Evolutionary conservation across 768 basidiomycete genomes (phyloP).

Genomic region (Leccinum truebloodii): DNA sequence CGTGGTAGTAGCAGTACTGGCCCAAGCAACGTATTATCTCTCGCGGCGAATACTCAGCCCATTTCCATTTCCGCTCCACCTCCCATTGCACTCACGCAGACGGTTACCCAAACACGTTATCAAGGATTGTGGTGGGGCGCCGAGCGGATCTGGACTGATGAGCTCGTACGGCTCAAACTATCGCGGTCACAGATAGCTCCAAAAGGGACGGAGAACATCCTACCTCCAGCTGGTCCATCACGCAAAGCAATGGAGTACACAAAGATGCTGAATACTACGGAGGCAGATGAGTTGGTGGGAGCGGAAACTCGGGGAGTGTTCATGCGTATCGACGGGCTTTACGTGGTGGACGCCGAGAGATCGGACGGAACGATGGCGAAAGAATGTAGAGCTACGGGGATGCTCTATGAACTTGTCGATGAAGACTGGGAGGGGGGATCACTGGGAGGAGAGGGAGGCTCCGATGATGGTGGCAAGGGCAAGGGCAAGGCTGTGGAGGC

Average conservation of each 20-base stretch:
- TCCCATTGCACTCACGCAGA: constrained; percentile 28
- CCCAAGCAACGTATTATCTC: constrained; percentile 6
- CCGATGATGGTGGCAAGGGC: constrained; percentile 21
- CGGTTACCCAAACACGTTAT: constrained; percentile 55
- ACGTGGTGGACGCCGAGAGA: constrained; percentile 55
- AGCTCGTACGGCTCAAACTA: constrained; percentile 77
- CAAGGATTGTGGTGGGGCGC: constrained; percentile 91
- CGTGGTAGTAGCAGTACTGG: constrained; percentile 5
- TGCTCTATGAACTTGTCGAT: constrained; percentile 79
- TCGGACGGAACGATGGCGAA: constrained; percentile 42
- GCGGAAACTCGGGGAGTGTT: constrained; percentile 58
- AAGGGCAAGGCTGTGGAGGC: constrained; percentile 35
- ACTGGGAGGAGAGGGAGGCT: constrained; percentile 30
- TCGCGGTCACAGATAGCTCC: constrained; percentile 69
- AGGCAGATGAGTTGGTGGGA: constrained; percentile 21
- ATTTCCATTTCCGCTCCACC: constrained; percentile 18
- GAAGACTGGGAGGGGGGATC: constrained; percentile 55
- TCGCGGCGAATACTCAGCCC: not conserved
- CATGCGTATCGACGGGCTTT: constrained; percentile 67
- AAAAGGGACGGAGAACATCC: constrained; percentile 57
- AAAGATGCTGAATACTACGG: constrained; percentile 12
- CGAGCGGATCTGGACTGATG: constrained; percentile 85
- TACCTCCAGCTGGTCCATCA: constrained; percentile 60
- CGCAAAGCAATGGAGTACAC: constrained; percentile 32
- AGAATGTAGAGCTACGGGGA: constrained; percentile 70